Conservation (phyloP, 2,329 filamentous ascomycete genomes). For the Hymenoscyphus occultus region DNA sequence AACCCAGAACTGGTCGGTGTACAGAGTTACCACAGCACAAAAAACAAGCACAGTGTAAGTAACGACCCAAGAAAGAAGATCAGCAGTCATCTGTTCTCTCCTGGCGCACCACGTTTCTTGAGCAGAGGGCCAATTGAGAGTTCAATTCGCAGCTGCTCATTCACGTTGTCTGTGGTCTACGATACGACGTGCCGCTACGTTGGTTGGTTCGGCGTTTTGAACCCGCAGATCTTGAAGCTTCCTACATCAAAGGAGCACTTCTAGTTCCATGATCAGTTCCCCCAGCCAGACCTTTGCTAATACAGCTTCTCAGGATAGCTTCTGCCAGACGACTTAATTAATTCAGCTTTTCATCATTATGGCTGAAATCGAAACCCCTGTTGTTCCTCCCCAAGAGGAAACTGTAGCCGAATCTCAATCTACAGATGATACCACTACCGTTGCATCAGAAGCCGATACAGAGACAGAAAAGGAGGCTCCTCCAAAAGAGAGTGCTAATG, state of each 20-base stretch:
- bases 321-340: background rate
- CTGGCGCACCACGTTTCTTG: background rate
- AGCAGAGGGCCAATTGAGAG: conserved; percentile 14
- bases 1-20: conserved; percentile 18
- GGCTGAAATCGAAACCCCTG: conserved; percentile 31
- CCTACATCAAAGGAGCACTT: conserved; percentile 12
- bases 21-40: conserved; percentile 2
- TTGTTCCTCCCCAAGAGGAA: conserved; percentile 27
- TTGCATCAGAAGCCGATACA: conserved; percentile 31
- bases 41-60: conserved; percentile 17
- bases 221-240: conserved; percentile 18
- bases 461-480: conserved; percentile 31
- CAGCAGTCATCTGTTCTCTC: conserved; percentile 13
- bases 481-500: conserved; percentile 28
- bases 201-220: conserved; percentile 10
- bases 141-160: background rate
- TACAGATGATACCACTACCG: conserved; percentile 28
- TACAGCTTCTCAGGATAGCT: conserved; percentile 2
- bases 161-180: background rate
- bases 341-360: conserved; percentile 18
- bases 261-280: conserved; percentile 16
- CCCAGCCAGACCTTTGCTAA: conserved; percentile 5
- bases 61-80: conserved; percentile 16
- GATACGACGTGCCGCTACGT: conserved; percentile 29
- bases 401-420: conserved; percentile 24